A percentile compares a stretch with the other conserved stretches of the same genome.
These are phyloP conservation scores for Botryotinia calthae DNA, from an alignment of 2,329 filamentous ascomycete genomes.

Conservation along the genomic window DNA sequence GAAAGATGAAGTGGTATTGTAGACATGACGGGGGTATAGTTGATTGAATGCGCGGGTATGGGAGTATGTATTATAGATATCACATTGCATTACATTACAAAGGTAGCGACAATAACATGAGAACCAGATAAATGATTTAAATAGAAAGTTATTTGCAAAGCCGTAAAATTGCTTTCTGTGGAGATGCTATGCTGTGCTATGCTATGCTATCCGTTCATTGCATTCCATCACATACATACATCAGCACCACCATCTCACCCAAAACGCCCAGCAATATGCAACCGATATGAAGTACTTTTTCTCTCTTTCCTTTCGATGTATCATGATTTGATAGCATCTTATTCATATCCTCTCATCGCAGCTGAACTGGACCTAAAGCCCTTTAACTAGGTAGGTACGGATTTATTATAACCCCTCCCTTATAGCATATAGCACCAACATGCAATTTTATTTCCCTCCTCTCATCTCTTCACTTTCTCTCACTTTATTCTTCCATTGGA, in stretches of 20 bases:
- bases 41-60: not conserved
- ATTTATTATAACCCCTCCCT: conserved; percentile 8
- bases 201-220: not conserved
- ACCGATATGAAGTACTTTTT: conserved; percentile 13
- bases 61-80: not conserved
- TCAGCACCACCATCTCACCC: conserved; percentile 13
- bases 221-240: not conserved
- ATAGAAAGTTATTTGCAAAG: not conserved
- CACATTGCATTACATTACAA: not conserved
- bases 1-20: not conserved
- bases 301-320: not conserved
- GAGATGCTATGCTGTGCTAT: not conserved
- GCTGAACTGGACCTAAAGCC: conserved; percentile 2
- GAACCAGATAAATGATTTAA: not conserved
- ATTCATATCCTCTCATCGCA: not conserved
- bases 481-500: conserved; percentile 57
- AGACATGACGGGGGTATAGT: not conserved
- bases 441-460: not conserved
- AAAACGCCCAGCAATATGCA: conserved; percentile 20
- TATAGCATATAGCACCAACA: not conserved
- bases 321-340: not conserved
- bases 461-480: not conserved
- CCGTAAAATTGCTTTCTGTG: not conserved
- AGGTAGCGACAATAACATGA: not conserved
- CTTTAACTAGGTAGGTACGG: conserved; percentile 12